Conservation (phyloP, 2,329 filamentous ascomycete genomes). For the Endoconidiophora laricicola region DNA sequence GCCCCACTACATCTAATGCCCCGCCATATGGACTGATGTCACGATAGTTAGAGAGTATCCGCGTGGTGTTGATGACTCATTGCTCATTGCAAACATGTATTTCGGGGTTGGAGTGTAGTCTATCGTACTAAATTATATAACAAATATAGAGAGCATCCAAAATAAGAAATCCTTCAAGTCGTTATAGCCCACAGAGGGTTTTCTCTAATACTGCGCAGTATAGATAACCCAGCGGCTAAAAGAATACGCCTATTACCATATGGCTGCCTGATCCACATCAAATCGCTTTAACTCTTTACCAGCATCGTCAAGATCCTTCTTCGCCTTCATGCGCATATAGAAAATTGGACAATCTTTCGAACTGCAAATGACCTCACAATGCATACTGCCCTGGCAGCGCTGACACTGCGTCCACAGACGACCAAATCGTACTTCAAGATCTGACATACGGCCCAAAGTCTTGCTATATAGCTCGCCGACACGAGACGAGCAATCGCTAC, state of each 20-base stretch:
- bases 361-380: constrained; percentile 95
- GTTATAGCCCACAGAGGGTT: too few species aligned
- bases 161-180: too few species aligned
- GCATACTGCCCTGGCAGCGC: constrained; percentile 91
- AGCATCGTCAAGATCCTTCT: constrained; percentile 94
- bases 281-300: constrained; percentile 82
- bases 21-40: constrained; percentile 1
- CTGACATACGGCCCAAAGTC: constrained; percentile 71
- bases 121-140: background rate
- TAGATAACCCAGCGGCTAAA: too few species aligned
- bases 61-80: too few species aligned
- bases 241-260: constrained; percentile 25
- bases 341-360: constrained; percentile 97
- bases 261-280: constrained; percentile 63
- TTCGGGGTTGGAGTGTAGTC: too few species aligned
- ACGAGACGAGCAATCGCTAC: constrained; percentile 65
- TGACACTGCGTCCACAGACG: constrained; percentile 97
- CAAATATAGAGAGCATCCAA: background rate
- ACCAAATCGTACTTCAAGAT: constrained; percentile 84
- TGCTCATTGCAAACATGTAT: too few species aligned
- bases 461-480: constrained; percentile 89
- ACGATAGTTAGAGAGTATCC: background rate
- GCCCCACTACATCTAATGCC: background rate
- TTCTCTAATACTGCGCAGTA: too few species aligned
- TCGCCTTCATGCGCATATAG: constrained; percentile 99